Conservation (phyloP, 2,329 filamentous ascomycete genomes). For the Ascochyta fabae region DNA sequence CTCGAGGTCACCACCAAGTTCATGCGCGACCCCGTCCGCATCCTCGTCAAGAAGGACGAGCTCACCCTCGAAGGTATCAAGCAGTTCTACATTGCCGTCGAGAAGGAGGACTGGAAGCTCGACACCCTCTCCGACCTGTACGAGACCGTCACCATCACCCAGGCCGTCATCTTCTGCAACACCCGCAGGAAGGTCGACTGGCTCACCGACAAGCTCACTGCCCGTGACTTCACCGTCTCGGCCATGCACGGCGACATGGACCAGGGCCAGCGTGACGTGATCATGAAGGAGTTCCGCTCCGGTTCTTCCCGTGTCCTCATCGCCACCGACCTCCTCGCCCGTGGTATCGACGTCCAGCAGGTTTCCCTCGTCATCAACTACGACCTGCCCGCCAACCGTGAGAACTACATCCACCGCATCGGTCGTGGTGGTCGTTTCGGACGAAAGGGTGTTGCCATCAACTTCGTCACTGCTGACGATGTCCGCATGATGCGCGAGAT, state of each 20-base stretch:
- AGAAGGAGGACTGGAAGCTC: conserved; percentile 99
- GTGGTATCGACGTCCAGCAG: conserved; percentile 99
- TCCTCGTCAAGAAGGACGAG: conserved; percentile 99
- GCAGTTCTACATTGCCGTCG: conserved; percentile 99
- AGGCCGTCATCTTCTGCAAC: conserved; percentile 99
- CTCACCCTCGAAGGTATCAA: conserved; percentile 99
- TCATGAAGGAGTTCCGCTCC: conserved; percentile 99
- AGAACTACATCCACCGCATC: conserved; percentile 99
- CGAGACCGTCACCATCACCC: conserved; percentile 99
- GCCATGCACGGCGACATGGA: conserved; percentile 99
- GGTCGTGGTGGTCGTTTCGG: conserved; percentile 99
- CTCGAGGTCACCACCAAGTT: conserved; percentile 99
- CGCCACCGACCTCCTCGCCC: conserved; percentile 94
- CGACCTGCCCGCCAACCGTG: conserved; percentile 96
- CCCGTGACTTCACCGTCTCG: conserved; percentile 98
- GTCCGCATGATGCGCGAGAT: conserved; percentile 99
- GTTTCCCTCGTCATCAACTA: conserved; percentile 99
- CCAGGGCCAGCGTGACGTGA: conserved; percentile 94
- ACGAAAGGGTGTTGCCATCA: conserved; percentile 99
- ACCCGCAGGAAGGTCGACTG: conserved; percentile 99
- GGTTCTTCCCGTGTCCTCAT: conserved; percentile 98
- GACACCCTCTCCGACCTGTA: conserved; percentile 98
- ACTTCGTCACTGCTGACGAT: conserved; percentile 99
- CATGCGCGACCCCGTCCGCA: conserved; percentile 99
- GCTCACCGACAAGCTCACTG: conserved; percentile 98